Percentiles rank a stretch among this genome's conserved stretches.
Evolutionary conservation across 2,329 filamentous ascomycete species (phyloP).

Genomic region (Arthrobotrys sinensis): DNA sequence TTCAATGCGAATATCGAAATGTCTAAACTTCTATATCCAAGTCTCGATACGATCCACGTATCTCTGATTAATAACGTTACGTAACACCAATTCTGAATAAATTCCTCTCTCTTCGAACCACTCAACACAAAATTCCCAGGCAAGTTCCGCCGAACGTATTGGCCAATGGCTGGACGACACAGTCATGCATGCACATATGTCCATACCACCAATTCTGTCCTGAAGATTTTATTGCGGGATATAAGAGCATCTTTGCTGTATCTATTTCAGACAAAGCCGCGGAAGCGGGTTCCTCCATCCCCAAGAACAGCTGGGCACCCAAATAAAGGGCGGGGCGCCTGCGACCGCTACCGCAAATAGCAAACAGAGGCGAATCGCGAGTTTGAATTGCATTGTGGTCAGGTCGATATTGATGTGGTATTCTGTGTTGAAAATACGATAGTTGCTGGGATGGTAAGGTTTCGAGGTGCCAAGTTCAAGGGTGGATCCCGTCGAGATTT

Average conservation of each 20-base stretch:
- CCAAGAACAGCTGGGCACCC: not conserved
- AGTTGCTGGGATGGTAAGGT: conserved; percentile 10
- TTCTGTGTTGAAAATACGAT: conserved; percentile 13
- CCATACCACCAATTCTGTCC: too few species aligned
- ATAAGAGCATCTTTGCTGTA: not conserved
- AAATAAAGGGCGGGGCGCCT: not conserved
- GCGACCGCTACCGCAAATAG: not conserved
- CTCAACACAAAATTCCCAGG: too few species aligned
- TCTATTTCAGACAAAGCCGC: conserved; percentile 4
- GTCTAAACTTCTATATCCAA: too few species aligned
- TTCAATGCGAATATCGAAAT: too few species aligned
- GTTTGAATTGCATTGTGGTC: conserved; percentile 14
- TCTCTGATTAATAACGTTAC: too few species aligned
- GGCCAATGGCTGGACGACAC: too few species aligned
- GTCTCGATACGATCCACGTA: too few species aligned
- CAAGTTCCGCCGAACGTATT: too few species aligned
- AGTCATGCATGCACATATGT: too few species aligned
- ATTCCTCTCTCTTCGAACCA: too few species aligned
- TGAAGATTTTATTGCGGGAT: too few species aligned
- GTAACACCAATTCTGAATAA: too few species aligned
- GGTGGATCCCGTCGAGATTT: conserved; percentile 20
- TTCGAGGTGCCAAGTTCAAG: conserved; percentile 19
- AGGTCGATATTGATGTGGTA: not conserved
- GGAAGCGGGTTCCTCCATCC: not conserved
- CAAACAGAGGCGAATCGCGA: not conserved